Base-by-base conservation (phyloP, 2,329 filamentous ascomycete genomes). In the Alternaria brassicicola region DNA sequence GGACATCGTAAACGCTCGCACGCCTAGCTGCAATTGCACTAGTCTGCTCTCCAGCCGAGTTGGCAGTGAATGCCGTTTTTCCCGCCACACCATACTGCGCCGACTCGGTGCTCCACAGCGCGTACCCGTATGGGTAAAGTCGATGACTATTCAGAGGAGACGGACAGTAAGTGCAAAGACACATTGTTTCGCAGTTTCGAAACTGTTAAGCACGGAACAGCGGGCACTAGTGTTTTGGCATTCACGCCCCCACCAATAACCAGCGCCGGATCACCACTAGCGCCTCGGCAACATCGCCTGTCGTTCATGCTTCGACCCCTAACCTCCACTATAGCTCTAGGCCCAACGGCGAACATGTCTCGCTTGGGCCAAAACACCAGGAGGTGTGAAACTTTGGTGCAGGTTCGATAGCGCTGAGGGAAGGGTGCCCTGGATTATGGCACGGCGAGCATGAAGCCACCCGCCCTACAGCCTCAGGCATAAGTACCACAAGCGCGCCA, bases 151-250 rank as follows among this genome's bases (percentile, higher is more conserved):
- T 28, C 36, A 13, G 25, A 52, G 21, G 36, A 59, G 46, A 52
- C 42, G 28, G 46, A 21, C n/a, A 21, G 28, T 21, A 17, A 30
- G 48, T 45, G 21, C 28, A 10, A 47, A 35, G 43, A 30, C 19
- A 13, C 46, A 23, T 43, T 50, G 23, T 54, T 47, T 47, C 43
- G 43, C 43, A 47, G 59, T 66, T 64, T 66, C 62, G 59, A 64
- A 64, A 62, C 63, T 50, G 59, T 59, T 52, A 52, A 57, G 25
- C 35, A 26, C 51, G 54, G 46, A 46, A 30, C 15, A 33, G 52
- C 59, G 62, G 62, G 46, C 49, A 25, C 61, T 61, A 62, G 45
- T 41, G 57, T 63, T 66, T 63, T 55, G 55, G 54, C 52, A 56
- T n/a, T 4, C 2, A 3, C 3, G 25, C 4, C 9, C 9, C 26